Evolutionary conservation across 306 rosid species (phyloP).

Genomic region (Gastrolobium bilobum): DNA sequence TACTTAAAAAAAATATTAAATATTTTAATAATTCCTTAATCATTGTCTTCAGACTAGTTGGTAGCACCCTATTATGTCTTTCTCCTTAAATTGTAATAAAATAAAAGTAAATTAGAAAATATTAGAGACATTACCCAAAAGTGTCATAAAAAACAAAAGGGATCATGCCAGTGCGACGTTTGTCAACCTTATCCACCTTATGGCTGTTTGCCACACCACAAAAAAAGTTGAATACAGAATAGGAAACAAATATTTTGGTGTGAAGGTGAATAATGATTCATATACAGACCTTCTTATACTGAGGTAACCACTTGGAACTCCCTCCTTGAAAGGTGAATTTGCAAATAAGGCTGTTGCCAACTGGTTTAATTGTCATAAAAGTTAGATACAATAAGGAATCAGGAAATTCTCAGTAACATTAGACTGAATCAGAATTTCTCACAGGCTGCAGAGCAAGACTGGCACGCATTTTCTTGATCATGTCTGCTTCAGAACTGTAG

Average conservation of each 20-base stretch:
- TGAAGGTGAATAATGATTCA: neutral
- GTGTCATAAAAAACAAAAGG: conserved; percentile 87
- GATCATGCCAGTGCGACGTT: conserved; percentile 73
- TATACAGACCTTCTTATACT: conserved; percentile 52
- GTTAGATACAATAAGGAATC: conserved; percentile 29
- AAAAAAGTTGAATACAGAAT: neutral
- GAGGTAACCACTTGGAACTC: conserved; percentile 68
- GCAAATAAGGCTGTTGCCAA: conserved; percentile 67
- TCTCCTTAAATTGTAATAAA: neutral
- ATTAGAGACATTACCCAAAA: conserved; percentile 73
- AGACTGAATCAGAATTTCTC: conserved; percentile 47
- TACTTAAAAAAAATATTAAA: too few species aligned
- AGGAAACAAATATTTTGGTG: neutral
- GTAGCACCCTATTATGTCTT: too few species aligned
- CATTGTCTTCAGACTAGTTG: too few species aligned
- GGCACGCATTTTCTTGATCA: conserved; percentile 81
- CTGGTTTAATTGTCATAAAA: conserved; percentile 52
- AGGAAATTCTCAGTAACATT: conserved; percentile 13
- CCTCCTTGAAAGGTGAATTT: conserved; percentile 51
- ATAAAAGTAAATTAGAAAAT: neutral
- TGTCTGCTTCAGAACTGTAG: conserved; percentile 84
- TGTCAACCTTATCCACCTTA: conserved; percentile 25
- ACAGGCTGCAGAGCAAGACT: conserved; percentile 88
- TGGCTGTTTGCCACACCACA: conserved; percentile 13
- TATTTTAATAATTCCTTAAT: too few species aligned